Conservation (phyloP, 225 moss, liverwort and hornwort genomes). For the Physcomitrellopsis africana region DNA sequence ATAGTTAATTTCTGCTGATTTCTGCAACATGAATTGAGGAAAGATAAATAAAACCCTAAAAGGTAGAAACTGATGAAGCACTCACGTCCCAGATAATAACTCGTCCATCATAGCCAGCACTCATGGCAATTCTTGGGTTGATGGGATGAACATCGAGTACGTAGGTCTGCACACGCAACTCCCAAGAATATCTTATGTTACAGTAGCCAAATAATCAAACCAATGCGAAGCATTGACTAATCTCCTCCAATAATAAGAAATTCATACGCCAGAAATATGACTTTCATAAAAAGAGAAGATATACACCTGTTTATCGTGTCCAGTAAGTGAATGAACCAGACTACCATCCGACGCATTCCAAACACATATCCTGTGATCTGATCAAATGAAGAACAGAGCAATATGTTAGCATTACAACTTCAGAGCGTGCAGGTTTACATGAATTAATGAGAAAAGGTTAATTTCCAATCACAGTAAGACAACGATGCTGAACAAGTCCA, state of each 20-base stretch:
- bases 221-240: neutral
- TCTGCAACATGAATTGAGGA: neutral
- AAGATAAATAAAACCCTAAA: neutral
- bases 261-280: neutral
- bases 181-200: conserved; percentile 18
- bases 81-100: conserved; percentile 99
- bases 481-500: neutral
- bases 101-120: conserved; percentile 99
- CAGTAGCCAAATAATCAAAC: conserved; percentile 8
- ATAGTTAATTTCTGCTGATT: conserved; percentile 31
- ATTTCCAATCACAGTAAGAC: neutral
- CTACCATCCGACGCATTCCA: conserved; percentile 99
- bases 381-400: conserved; percentile 28
- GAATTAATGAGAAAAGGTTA: neutral
- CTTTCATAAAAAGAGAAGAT: neutral
- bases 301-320: conserved; percentile 81
- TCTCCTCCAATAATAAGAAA: conserved; percentile 10
- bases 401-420: conserved; percentile 13
- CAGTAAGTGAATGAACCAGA: conserved; percentile 95
- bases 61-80: conserved; percentile 26
- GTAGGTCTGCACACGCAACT: conserved; percentile 65
- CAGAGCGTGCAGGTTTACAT: neutral
- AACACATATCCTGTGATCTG: conserved; percentile 99
- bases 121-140: conserved; percentile 99
- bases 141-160: conserved; percentile 96